phyloP scores from a whole-genome alignment of 2,329 filamentous ascomycete species.

The Rutstroemia sp. region DNA sequence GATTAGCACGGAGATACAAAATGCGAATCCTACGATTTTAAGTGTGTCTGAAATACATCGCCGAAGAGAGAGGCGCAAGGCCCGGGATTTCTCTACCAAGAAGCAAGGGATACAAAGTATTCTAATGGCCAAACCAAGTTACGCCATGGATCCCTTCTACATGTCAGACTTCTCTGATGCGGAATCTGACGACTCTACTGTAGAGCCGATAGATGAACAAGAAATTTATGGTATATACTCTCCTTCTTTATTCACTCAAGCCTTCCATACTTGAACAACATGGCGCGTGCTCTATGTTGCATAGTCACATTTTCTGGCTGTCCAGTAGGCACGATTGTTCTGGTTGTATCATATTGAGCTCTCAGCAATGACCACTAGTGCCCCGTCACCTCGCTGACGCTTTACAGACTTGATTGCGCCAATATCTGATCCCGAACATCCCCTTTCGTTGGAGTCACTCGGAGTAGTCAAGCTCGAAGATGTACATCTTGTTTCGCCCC shows the following conservation, averaged over 20 bases:
- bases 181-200: constrained; percentile 46
- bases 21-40: constrained; percentile 90
- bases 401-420: constrained; percentile 78
- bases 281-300: too few relatives aligned
- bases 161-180: constrained; percentile 27
- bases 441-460: constrained; percentile 83
- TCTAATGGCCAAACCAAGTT: constrained; percentile 24
- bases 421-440: constrained; percentile 95
- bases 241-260: neutral
- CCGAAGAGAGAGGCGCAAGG: constrained; percentile 50
- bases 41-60: constrained; percentile 84
- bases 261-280: too few relatives aligned
- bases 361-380: too few relatives aligned
- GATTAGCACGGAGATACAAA: constrained; percentile 39
- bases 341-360: too few relatives aligned
- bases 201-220: constrained; percentile 90
- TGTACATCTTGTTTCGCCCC: constrained; percentile 69
- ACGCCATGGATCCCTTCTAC: constrained; percentile 30
- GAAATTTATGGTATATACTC: constrained; percentile 75
- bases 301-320: neutral
- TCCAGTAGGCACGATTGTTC: too few relatives aligned
- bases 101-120: constrained; percentile 23
- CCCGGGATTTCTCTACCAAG: constrained; percentile 35
- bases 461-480: constrained; percentile 95
- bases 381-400: constrained; percentile 28